Evolutionary conservation across 768 basidiomycete genomes (phyloP).

Genomic region (Pulveroboletus sp.): DNA sequence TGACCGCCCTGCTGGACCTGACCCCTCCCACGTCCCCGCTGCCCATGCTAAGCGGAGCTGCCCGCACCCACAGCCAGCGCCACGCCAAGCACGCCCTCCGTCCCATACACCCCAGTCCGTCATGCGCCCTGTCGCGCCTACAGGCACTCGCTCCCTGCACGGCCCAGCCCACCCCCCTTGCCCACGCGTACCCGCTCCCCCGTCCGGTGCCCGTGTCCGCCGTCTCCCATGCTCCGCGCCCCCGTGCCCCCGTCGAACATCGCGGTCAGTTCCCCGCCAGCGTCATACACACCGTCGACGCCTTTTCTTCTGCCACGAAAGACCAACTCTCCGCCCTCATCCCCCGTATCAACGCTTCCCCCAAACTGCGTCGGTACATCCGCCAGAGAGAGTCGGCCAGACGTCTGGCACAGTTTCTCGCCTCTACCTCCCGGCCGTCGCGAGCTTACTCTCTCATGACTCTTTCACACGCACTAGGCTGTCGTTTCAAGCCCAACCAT

Average conservation of each 20-base stretch:
- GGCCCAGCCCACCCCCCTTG: background rate
- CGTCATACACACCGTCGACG: conserved; percentile 24
- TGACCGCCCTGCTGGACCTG: no score
- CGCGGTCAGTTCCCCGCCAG: conserved; percentile 21
- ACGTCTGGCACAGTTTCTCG: conserved; percentile 33
- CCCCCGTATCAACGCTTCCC: conserved; percentile 20
- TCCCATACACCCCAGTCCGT: conserved; percentile 12
- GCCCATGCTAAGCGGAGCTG: conserved; percentile 68
- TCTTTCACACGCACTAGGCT: conserved; percentile 48
- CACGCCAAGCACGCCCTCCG: conserved; percentile 29
- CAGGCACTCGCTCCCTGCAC: conserved; percentile 10
- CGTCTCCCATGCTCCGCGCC: background rate
- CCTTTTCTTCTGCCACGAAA: conserved; percentile 18
- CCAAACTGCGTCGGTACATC: conserved; percentile 25
- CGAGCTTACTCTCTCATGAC: conserved; percentile 42
- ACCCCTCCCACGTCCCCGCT: conserved; percentile 40
- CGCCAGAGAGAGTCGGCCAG: conserved; percentile 30
- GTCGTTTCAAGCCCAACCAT: conserved; percentile 43
- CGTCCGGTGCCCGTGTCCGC: conserved; percentile 1
- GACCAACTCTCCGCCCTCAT: conserved; percentile 7
- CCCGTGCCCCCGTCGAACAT: background rate
- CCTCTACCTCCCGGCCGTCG: conserved; percentile 32
- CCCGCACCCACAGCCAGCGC: conserved; percentile 50
- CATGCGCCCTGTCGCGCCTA: conserved; percentile 20
- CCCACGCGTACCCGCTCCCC: conserved; percentile 2